phyloP scores from a whole-genome alignment of 148 eudicot genomes.

The Arbutus unedo region DNA sequence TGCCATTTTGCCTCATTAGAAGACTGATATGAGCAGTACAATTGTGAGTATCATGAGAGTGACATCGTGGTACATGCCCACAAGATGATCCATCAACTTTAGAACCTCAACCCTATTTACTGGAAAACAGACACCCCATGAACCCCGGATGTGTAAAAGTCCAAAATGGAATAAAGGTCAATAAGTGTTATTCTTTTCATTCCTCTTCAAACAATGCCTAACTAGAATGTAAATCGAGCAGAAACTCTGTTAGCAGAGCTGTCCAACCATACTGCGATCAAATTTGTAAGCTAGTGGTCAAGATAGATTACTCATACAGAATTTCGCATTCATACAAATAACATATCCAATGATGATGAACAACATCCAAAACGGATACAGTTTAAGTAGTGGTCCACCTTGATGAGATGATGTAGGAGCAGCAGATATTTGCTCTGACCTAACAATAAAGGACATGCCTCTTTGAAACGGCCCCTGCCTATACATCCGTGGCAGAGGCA shows the following conservation, averaged over 20 bases:
- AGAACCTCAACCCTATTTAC: too few relatives aligned
- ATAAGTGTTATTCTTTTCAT: background rate
- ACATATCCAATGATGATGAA: too few relatives aligned
- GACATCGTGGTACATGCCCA: too few relatives aligned
- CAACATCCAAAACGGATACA: background rate
- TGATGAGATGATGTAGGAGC: slow-evolving; percentile 38
- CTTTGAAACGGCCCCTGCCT: slow-evolving; percentile 27
- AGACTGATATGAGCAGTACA: too few relatives aligned
- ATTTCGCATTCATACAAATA: background rate
- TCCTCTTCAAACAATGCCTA: background rate
- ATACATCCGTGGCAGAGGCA: slow-evolving; percentile 34
- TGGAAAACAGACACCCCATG: too few relatives aligned
- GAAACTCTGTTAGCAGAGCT: background rate
- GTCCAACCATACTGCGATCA: slow-evolving; percentile 11
- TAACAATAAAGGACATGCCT: slow-evolving; percentile 40
- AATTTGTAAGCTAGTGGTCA: background rate
- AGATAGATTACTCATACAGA: background rate
- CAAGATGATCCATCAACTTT: too few relatives aligned
- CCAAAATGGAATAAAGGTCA: background rate
- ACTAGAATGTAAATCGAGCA: background rate
- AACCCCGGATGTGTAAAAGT: too few relatives aligned
- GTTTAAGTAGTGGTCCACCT: slow-evolving; percentile 28
- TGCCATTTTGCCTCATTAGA: too few relatives aligned
- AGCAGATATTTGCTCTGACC: slow-evolving; percentile 49
- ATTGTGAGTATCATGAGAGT: too few relatives aligned